Conservation (phyloP, 148 eudicot species). For the Chenopodium quinoa region DNA sequence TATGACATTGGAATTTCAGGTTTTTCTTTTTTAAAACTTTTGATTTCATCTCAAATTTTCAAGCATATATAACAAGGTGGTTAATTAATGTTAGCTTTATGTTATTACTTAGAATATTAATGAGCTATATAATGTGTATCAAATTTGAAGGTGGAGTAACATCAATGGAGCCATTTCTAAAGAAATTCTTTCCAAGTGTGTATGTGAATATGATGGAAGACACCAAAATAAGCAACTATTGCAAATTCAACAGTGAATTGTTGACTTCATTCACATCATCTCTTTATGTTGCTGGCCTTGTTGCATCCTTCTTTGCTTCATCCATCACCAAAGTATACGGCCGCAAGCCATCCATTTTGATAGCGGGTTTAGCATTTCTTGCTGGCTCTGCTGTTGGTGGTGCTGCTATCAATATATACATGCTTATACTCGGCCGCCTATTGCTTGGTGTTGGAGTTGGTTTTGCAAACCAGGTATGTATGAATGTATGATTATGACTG, state of each 20-base stretch:
- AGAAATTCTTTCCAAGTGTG: slow-evolving; percentile 48
- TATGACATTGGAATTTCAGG: slow-evolving; percentile 38
- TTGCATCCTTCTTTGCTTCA: slow-evolving; percentile 53
- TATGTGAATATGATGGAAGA: slow-evolving; percentile 46
- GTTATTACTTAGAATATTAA: too few species aligned
- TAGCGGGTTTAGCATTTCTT: slow-evolving; percentile 45
- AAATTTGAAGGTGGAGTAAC: slow-evolving; percentile 52
- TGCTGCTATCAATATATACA: slow-evolving; percentile 39
- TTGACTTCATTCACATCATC: slow-evolving; percentile 59
- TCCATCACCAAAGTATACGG: slow-evolving; percentile 40
- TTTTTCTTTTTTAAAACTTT: neutral
- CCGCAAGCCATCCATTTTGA: slow-evolving; percentile 45
- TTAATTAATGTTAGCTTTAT: too few species aligned
- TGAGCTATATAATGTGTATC: neutral
- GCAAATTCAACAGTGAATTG: slow-evolving; percentile 50
- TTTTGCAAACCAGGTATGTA: slow-evolving; percentile 51
- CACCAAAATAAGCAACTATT: slow-evolving; percentile 46
- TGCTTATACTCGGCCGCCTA: slow-evolving; percentile 54
- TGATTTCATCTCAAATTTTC: too few species aligned
- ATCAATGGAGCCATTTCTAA: slow-evolving; percentile 55
- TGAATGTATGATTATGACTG: neutral
- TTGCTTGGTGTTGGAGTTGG: slow-evolving; percentile 60
- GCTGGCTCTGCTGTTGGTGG: slow-evolving; percentile 47
- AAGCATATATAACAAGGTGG: too few species aligned
- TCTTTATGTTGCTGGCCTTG: slow-evolving; percentile 49